These are phyloP conservation scores for Acanthamoeba healyi DNA, from an alignment of 208 protist species.

Conservation along the genomic window DNA sequence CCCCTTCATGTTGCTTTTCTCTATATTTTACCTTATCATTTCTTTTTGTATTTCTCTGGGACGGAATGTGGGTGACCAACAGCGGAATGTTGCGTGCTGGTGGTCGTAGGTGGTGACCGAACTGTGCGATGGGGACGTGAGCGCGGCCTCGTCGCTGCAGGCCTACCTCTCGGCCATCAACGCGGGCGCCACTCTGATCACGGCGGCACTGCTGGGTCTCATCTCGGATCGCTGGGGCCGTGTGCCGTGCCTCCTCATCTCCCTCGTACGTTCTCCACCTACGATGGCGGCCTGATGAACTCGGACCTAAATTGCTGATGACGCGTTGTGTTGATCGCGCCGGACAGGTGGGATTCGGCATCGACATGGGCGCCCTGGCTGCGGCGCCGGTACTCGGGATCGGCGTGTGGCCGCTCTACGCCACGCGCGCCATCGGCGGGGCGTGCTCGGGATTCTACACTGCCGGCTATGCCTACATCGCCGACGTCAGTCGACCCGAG, in stretches of 20 bases:
- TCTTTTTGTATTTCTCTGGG: not conserved
- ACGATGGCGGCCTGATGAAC: no score
- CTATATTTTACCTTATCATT: no score
- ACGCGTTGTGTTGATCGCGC: no score
- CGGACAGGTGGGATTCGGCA: not conserved
- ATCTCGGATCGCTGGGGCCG: conserved; percentile 19
- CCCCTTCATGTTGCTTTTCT: not conserved
- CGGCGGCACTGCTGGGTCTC: not conserved
- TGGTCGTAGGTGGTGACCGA: not conserved
- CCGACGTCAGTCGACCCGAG: not conserved
- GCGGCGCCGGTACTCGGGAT: not conserved
- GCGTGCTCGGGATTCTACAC: conserved; percentile 31
- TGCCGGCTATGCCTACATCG: conserved; percentile 16
- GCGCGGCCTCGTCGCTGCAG: not conserved
- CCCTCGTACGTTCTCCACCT: not conserved
- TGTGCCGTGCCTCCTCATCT: not conserved
- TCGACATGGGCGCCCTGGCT: not conserved
- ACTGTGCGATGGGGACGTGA: not conserved
- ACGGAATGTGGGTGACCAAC: no score
- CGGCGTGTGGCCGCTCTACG: not conserved
- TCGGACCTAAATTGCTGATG: no score
- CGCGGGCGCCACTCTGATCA: not conserved
- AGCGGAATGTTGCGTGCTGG: no score
- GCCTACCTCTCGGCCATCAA: not conserved
- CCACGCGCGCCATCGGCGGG: not conserved